Evolutionary conservation across 179 eudicot species (phyloP).

Genomic region (Spergularia azorica): DNA sequence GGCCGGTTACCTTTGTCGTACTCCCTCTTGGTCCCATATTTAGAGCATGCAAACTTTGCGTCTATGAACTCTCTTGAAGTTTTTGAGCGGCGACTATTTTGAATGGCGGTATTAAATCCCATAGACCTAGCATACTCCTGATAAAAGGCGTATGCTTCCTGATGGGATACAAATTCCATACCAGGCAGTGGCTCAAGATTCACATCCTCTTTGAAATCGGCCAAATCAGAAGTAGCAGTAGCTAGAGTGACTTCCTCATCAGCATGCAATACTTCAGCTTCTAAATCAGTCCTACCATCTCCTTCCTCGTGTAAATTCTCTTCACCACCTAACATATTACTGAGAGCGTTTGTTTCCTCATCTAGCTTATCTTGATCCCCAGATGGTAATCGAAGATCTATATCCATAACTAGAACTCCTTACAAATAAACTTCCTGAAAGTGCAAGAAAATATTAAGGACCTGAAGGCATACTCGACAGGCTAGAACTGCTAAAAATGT

Average conservation of each 20-base stretch:
- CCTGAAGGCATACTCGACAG: not conserved
- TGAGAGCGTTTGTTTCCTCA: slow-evolving; percentile 56
- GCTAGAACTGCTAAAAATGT: not conserved
- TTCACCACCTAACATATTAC: slow-evolving; percentile 52
- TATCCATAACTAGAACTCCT: slow-evolving; percentile 55
- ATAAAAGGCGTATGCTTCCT: slow-evolving; percentile 91
- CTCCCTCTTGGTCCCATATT: slow-evolving; percentile 93
- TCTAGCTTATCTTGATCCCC: slow-evolving; percentile 73
- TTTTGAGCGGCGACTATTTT: slow-evolving; percentile 93
- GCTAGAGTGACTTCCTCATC: slow-evolving; percentile 50
- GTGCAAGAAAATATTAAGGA: slow-evolving; percentile 34
- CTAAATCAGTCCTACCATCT: slow-evolving; percentile 37
- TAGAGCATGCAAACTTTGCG: slow-evolving; percentile 96
- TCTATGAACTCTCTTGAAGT: slow-evolving; percentile 92
- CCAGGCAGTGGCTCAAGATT: slow-evolving; percentile 89
- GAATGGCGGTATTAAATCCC: slow-evolving; percentile 93
- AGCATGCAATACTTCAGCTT: slow-evolving; percentile 40
- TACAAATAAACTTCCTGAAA: slow-evolving; percentile 16
- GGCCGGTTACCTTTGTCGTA: slow-evolving; percentile 78
- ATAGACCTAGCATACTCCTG: slow-evolving; percentile 94
- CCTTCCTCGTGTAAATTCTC: slow-evolving; percentile 52
- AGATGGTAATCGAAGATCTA: slow-evolving; percentile 85
- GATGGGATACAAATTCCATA: slow-evolving; percentile 94
- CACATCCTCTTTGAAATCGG: slow-evolving; percentile 55
- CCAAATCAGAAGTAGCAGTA: slow-evolving; percentile 48